These are phyloP conservation scores for Picea glauca DNA, from an alignment of 75 land plant genomes.

Conservation along the genomic window DNA sequence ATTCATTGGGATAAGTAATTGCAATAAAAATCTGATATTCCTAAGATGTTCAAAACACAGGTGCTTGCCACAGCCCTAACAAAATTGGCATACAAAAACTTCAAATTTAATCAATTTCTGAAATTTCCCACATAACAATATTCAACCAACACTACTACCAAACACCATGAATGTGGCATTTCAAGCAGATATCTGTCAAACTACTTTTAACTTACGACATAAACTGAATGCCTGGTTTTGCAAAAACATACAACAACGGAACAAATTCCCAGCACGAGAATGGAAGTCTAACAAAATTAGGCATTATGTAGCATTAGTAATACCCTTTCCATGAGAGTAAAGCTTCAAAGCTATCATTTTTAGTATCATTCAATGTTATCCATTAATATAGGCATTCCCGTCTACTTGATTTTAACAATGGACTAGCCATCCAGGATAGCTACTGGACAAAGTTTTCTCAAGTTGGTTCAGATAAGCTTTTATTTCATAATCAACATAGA, in stretches of 20 bases:
- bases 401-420: not conserved
- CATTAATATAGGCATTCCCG: not conserved
- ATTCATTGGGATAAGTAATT: too few species aligned
- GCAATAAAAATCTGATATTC: too few species aligned
- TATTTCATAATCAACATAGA: not conserved
- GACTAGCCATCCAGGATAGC: not conserved
- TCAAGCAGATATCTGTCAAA: not conserved
- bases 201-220: too few species aligned
- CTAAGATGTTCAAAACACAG: too few species aligned
- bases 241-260: not conserved
- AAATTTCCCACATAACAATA: not conserved
- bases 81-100: too few species aligned
- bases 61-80: too few species aligned
- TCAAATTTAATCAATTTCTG: not conserved
- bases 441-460: not conserved
- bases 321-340: not conserved
- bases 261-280: not conserved
- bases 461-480: not conserved
- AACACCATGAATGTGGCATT: not conserved
- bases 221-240: not conserved
- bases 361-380: not conserved
- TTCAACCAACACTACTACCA: not conserved
- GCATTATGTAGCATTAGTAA: too few species aligned
- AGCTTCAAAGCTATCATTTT: not conserved
- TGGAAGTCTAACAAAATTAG: not conserved